phyloP scores from a whole-genome alignment of 345 rosid species.

The Euphorbia lathyris region DNA sequence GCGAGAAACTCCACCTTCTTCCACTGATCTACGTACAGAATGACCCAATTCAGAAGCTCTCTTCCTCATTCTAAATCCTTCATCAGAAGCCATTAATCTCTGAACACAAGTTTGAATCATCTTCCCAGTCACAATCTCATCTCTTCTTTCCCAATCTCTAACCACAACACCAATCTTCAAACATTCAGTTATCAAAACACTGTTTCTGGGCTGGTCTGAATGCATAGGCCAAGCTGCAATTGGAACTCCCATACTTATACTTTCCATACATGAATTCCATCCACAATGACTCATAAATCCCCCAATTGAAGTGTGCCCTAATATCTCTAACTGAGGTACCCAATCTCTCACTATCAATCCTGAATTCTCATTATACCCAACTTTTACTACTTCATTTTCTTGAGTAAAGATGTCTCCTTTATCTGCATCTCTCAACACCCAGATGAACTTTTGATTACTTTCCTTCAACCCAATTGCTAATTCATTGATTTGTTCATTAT shows the following conservation, averaged over 20 bases:
- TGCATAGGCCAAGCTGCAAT: constrained; percentile 65
- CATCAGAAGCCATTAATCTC: constrained; percentile 43
- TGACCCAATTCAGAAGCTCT: constrained; percentile 37
- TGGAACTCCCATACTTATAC: constrained; percentile 61
- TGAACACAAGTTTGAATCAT: constrained; percentile 29
- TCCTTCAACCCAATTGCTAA: constrained; percentile 40
- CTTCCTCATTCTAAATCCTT: constrained; percentile 48
- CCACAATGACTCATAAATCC: constrained; percentile 68
- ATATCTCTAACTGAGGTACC: constrained; percentile 60
- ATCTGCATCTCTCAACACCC: constrained; percentile 63
- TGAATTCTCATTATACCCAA: constrained; percentile 31
- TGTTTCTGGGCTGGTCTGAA: constrained; percentile 58
- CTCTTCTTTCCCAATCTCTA: constrained; percentile 28
- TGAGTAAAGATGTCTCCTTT: constrained; percentile 46
- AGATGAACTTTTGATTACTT: constrained; percentile 54
- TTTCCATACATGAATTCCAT: constrained; percentile 74
- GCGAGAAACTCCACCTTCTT: constrained; percentile 38
- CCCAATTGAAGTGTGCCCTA: constrained; percentile 43
- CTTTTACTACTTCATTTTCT: constrained; percentile 22
- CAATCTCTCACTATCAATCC: constrained; percentile 54
- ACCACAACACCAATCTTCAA: constrained; percentile 41
- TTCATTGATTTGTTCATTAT: constrained; percentile 37
- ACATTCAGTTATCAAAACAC: constrained; percentile 32
- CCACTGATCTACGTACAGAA: constrained; percentile 22
- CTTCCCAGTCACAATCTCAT: constrained; percentile 22